Evolutionary conservation across 2,329 filamentous ascomycete genomes (phyloP), one percentile per base, ranked within the genome.

Genomic region (Arthrinium puccinioides): DNA sequence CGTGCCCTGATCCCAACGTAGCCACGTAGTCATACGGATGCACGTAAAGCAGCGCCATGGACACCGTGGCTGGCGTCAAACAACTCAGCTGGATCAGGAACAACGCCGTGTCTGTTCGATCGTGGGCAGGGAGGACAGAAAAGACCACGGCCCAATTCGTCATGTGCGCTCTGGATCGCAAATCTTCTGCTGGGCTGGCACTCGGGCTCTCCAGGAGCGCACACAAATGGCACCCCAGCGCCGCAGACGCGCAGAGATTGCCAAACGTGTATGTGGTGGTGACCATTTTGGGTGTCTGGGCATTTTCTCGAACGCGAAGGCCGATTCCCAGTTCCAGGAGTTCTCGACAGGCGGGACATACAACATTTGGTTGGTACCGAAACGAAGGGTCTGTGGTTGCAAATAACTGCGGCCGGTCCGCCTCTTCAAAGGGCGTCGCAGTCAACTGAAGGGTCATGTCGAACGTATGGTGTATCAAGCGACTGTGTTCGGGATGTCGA

Each of bases 281-380:
- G 23, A 41, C 10, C 8, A 6, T 23, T 9, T 37, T 14, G n/a
- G 34, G 23, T 4, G 33, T 15, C 18, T 37, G 33, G 27, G 25
- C 25, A 15, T 30, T 25, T 9, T 20, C 19, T 13, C 21, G 14
- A 9, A 21, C 15, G 7, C 33, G 18, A n/a, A 33, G 26, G 6
- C 24, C 39, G 3, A 41, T 9, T 10, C 27, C 34, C 14, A 29
- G 28, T 4, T 11, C 25, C 15, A 41, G 29, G 8, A 41, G 34
- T 15, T 30, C 39, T 14, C 23, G 32, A 29, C 39, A 41, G 9
- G 34, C 33, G 24, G 39, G n/a, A 24, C 39, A 41, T 18, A 37
- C 9, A n/a, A 41, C 19, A 19, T 41, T 20, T 24, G 39, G 39
- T 18, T 21, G 15, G 21, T 41, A 41, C 15, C 34, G 29, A 21